phyloP scores from a whole-genome alignment of 495 filamentous ascomycete genomes.

The Penicillium arizonense region DNA sequence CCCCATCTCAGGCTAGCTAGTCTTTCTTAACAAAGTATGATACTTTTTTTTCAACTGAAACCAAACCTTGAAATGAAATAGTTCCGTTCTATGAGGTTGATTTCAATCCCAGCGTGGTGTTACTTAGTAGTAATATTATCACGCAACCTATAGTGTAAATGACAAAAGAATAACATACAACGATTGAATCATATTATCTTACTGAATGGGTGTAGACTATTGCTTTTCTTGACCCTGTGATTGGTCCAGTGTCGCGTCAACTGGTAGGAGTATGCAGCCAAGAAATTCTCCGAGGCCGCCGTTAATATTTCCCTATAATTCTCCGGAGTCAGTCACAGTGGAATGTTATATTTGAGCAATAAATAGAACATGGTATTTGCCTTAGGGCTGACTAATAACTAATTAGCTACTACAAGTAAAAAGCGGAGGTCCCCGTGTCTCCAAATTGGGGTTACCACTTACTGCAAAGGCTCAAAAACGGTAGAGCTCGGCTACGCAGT shows the following conservation, averaged over 20 bases:
- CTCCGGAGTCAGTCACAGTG: too few species aligned
- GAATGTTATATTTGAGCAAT: too few species aligned
- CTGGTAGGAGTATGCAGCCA: neutral
- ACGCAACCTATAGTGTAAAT: neutral
- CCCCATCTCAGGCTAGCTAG: too few species aligned
- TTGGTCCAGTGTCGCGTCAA: slow-evolving; percentile 1
- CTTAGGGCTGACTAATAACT: neutral
- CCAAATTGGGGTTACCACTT: neutral
- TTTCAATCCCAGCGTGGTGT: too few species aligned
- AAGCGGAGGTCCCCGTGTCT: slow-evolving; percentile 9
- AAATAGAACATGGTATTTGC: neutral
- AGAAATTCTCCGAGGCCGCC: slow-evolving; percentile 1
- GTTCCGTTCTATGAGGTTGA: too few species aligned
- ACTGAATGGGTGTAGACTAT: too few species aligned
- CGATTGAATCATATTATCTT: too few species aligned
- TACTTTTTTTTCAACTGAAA: too few species aligned
- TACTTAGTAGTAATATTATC: too few species aligned
- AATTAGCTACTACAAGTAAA: neutral
- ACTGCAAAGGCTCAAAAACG: slow-evolving; percentile 1
- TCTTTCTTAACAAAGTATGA: too few species aligned
- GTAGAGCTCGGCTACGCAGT: slow-evolving; percentile 30
- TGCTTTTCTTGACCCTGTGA: neutral
- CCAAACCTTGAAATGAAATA: too few species aligned
- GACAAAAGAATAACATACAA: neutral
- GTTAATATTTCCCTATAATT: neutral